Base-by-base conservation (phyloP, 495 filamentous ascomycete genomes). In the Bryoglossum gracile region DNA sequence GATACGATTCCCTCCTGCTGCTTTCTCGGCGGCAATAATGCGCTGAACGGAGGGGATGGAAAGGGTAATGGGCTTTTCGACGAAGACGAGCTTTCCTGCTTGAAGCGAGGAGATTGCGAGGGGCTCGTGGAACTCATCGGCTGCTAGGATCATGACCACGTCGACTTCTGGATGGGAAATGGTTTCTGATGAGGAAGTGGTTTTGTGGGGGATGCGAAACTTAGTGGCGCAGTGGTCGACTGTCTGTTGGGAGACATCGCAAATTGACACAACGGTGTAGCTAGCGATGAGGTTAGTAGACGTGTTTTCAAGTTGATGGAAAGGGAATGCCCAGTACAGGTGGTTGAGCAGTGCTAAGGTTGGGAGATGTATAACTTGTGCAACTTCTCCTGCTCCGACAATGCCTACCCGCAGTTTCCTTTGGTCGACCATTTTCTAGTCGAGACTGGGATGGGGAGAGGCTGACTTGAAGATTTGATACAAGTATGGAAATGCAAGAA, bases 301-400 rank as follows among this genome's bases (percentile, higher is more conserved):
- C n/a, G n/a, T n/a, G n/a, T n/a, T n/a, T n/a, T n/a, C n/a, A n/a
- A n/a, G n/a, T n/a, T n/a, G n/a, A n/a, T n/a, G n/a, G n/a, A n/a
- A n/a, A 4, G 28, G 18, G 25, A 18, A 53, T 13, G 14, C 48
- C 13, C 63, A 50, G 21, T 53, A 48, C 36, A 79, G 67, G 21
- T 70, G 55, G 24, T 54, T 48, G 8, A 81, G 60, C n/a, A n/a
- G n/a, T n/a, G n/a, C n/a, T n/a, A n/a, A n/a, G 14, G 61, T 64
- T 18, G 74, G 73, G 10, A 80, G 61, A 54, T 79, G 73, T 46
- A 69, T 65, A n/a, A 67, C 64, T 62, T 76, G 69, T 30, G 74
- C 62, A 23, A 74, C 63, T 54, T 70, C 62, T 33, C 71, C 72
- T 18, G 61, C 56, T 38, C 75, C 70, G 32, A 78, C 62, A 43